Conservation (phyloP, 2,329 filamentous ascomycete species). For the Leptosphaerulina australis region DNA sequence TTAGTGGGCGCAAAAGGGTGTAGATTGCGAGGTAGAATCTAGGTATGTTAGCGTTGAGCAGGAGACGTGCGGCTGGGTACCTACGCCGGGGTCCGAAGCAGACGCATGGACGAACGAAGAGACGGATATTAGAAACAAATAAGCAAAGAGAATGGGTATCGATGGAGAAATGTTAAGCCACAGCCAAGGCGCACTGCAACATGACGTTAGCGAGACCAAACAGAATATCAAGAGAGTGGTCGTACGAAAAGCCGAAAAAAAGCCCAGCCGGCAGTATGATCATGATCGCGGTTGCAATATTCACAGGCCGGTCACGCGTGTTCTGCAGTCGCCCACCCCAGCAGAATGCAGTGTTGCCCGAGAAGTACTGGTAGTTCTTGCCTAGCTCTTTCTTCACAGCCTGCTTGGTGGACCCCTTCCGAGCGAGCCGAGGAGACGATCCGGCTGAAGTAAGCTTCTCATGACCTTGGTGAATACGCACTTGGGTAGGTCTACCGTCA, state of each 20-base stretch:
- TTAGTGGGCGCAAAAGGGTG: slow-evolving; percentile 82
- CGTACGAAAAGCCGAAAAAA: slow-evolving; percentile 81
- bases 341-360: slow-evolving; percentile 91
- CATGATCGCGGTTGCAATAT: slow-evolving; percentile 81
- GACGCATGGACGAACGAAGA: slow-evolving; percentile 96
- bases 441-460: slow-evolving; percentile 84
- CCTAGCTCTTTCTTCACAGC: slow-evolving; percentile 58
- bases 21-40: slow-evolving; percentile 92
- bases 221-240: slow-evolving; percentile 17
- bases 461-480: slow-evolving; percentile 63
- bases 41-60: slow-evolving; percentile 24
- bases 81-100: slow-evolving; percentile 87
- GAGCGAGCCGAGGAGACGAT: slow-evolving; percentile 71
- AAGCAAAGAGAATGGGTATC: slow-evolving; percentile 86
- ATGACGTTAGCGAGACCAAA: slow-evolving; percentile 22
- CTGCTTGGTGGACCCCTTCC: slow-evolving; percentile 50
- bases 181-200: slow-evolving; percentile 71
- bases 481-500: slow-evolving; percentile 57
- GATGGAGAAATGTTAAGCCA: slow-evolving; percentile 88
- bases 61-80: slow-evolving; percentile 45
- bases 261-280: slow-evolving; percentile 79
- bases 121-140: slow-evolving; percentile 86
- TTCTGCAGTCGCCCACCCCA: slow-evolving; percentile 87
- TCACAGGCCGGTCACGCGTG: slow-evolving; percentile 83
- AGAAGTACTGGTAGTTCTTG: slow-evolving; percentile 89